Conservation (phyloP, 768 basidiomycete species). For the Pleurotus djamor region DNA sequence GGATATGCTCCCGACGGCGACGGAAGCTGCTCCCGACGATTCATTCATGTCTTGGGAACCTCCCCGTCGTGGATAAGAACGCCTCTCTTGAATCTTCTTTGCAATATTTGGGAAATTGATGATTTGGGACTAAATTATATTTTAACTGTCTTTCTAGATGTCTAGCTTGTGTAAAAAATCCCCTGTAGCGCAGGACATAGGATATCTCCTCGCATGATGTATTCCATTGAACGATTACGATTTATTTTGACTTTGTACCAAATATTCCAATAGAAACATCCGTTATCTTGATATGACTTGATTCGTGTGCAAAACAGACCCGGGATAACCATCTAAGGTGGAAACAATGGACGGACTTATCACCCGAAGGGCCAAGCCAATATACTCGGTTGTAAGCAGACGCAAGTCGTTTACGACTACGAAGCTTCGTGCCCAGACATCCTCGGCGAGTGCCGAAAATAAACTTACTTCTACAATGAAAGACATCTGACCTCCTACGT, state of each 20-base stretch:
- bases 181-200: background rate
- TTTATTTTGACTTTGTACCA: slow-evolving; percentile 1
- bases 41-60: slow-evolving; percentile 66
- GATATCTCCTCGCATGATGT: background rate
- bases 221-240: slow-evolving; percentile 3
- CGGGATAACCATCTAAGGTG: background rate
- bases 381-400: background rate
- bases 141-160: background rate
- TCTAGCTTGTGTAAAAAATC: background rate
- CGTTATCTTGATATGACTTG: background rate
- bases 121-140: slow-evolving; percentile 9
- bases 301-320: background rate
- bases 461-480: slow-evolving; percentile 6
- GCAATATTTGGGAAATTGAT: background rate
- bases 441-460: background rate
- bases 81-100: background rate
- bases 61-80: slow-evolving; percentile 27
- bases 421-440: background rate
- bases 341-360: background rate
- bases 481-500: background rate
- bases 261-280: slow-evolving; percentile 2
- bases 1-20: slow-evolving; percentile 21
- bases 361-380: slow-evolving; percentile 1
- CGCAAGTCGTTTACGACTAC: background rate
- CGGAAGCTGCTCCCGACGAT: slow-evolving; percentile 42